Base-by-base conservation (phyloP, 2,329 filamentous ascomycete genomes). In the Nothophaeocryptopus gaeumannii region DNA sequence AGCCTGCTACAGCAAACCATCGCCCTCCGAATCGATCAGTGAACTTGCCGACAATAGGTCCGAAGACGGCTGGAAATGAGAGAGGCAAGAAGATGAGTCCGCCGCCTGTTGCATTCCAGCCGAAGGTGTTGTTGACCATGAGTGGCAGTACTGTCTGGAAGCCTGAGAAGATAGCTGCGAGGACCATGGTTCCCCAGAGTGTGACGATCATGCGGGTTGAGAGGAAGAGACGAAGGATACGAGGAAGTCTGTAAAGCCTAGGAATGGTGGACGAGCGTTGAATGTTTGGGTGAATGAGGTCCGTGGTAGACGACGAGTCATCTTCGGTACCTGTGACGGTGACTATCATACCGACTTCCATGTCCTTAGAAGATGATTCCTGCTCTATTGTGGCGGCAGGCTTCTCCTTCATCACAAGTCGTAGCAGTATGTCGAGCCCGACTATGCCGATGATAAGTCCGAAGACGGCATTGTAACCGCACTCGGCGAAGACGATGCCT, bases 401-500 rank as follows among this genome's bases (percentile, higher is more conserved):
- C 20, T 26, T 48, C 30, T 60, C 59, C 5, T 50, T 40, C 59
- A 62, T 60, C 20, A 59, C 29, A 11, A 58, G 29, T 42, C 59
- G 45, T 2, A 60, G 35, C 9, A 58, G 5, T 13, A 62, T 43
- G 15, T 62, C 59, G 5, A 58, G 39, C 8, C 38, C 48, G 11
- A 59, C 16, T n/a, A 59, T 50, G 15, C 32, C 45, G 29, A 53
- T 38, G 31, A 50, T 50, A 39, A 62, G 37, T 13, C 47, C 50
- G 35, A 58, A 60, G 5, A 62, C 59, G n/a, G 56, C 56, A 38
- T 62, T 38, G 31, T 56, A 55, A 8, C 55, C 58, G 9, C 37
- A 86, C 8, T 70, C 67, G 10, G 75, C 75, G 59, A 86, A 88
- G 0, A 88, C 77, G 0, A 85, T 72, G 2, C 86, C 85, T 2